phyloP scores from a whole-genome alignment of 208 protist species.

The Entamoeba nuttalli region DNA sequence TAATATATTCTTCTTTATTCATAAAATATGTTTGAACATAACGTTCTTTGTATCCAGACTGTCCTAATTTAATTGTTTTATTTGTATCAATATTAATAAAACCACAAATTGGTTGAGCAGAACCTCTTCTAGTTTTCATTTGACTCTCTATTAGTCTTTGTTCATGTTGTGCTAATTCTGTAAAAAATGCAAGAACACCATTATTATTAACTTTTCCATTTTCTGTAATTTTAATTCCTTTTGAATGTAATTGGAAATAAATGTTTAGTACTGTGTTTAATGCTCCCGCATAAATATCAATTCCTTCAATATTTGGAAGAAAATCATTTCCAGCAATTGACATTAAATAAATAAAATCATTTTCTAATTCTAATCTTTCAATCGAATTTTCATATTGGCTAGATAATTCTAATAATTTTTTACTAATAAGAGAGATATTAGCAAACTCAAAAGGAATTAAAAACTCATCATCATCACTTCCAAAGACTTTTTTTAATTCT shows the following conservation, averaged over 20 bases:
- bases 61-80: neutral
- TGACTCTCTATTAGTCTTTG: neutral
- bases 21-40: neutral
- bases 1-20: neutral
- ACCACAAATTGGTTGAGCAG: neutral
- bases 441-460: neutral
- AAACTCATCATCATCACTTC: neutral
- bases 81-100: neutral
- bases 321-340: constrained; percentile 86
- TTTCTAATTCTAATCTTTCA: neutral
- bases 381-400: neutral
- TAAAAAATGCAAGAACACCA: neutral
- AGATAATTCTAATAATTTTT: neutral
- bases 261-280: neutral
- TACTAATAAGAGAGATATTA: neutral
- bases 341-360: neutral
- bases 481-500: neutral
- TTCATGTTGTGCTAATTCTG: neutral
- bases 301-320: constrained; percentile 71
- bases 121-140: neutral
- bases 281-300: constrained; percentile 55
- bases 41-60: neutral
- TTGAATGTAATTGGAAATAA: neutral
- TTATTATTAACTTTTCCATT: too few species aligned
- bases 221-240: neutral